Evolutionary conservation across 2,329 filamentous ascomycete genomes (phyloP).

Genomic region (Podosphaera aphanis): DNA sequence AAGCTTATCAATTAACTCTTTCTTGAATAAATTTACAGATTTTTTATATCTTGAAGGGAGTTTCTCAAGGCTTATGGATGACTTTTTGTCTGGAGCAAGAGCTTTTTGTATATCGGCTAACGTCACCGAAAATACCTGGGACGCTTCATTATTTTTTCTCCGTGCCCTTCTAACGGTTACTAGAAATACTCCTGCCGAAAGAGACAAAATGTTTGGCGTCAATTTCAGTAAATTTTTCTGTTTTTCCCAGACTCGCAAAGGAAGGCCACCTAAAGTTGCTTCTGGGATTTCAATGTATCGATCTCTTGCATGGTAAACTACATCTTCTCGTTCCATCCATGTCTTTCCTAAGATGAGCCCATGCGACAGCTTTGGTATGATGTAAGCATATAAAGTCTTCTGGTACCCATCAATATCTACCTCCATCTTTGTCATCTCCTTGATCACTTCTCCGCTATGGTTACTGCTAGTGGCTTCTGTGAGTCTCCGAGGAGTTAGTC

Average conservation of each 20-base stretch:
- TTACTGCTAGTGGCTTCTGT: not conserved
- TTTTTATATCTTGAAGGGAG: not conserved
- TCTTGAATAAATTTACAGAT: not conserved
- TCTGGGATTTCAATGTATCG: not conserved
- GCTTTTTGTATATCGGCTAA: constrained; percentile 1
- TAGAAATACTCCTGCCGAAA: constrained; percentile 1
- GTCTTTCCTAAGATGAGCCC: not conserved
- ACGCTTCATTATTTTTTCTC: not conserved
- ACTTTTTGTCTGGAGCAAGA: no score
- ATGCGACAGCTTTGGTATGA: not conserved
- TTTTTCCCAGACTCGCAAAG: not conserved
- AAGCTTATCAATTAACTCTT: not conserved
- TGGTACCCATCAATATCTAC: not conserved
- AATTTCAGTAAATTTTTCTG: no score
- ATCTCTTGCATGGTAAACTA: not conserved
- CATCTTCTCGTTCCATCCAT: not conserved
- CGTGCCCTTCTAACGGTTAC: not conserved
- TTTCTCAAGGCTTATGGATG: not conserved
- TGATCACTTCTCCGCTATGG: not conserved
- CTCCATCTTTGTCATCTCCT: not conserved
- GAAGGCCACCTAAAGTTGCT: not conserved
- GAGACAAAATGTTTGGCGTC: not conserved
- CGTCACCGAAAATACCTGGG: not conserved
- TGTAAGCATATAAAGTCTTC: not conserved
- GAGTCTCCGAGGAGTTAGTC: not conserved